Conservation (phyloP, 78 protist species). For the Dictyostelium firmibasis region DNA sequence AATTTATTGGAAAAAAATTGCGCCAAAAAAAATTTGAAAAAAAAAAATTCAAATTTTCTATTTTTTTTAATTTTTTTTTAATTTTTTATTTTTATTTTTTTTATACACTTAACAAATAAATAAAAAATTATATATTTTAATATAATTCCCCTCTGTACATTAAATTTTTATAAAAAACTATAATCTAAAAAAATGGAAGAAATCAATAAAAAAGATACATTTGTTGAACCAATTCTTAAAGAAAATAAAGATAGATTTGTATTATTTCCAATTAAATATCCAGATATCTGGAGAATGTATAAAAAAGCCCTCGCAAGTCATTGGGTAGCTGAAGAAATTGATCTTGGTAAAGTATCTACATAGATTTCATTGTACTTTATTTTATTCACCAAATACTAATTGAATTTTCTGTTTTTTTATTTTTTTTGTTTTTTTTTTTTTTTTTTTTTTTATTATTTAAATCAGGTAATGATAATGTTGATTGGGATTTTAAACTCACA, state of each 20-base stretch:
- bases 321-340: slow-evolving; percentile 99
- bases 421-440: too few species aligned
- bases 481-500: slow-evolving; percentile 91
- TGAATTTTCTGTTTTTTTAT: too few species aligned
- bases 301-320: slow-evolving; percentile 96
- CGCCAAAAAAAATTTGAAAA: too few species aligned
- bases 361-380: too few species aligned
- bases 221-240: slow-evolving; percentile 68
- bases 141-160: not conserved
- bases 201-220: not conserved
- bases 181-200: slow-evolving; percentile 8
- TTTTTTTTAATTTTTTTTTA: too few species aligned
- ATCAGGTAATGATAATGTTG: slow-evolving; percentile 69
- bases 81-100: too few species aligned
- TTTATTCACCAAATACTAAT: too few species aligned
- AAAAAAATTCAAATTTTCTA: too few species aligned
- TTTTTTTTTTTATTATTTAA: too few species aligned
- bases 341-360: not conserved
- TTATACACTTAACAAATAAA: too few species aligned
- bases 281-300: slow-evolving; percentile 94
- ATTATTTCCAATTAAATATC: slow-evolving; percentile 94
- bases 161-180: not conserved
- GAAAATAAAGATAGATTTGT: slow-evolving; percentile 93
- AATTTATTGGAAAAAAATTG: too few species aligned
- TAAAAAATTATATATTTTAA: too few species aligned